phyloP scores from a whole-genome alignment of 345 rosid genomes.

The Pseudoturritis turrita region DNA sequence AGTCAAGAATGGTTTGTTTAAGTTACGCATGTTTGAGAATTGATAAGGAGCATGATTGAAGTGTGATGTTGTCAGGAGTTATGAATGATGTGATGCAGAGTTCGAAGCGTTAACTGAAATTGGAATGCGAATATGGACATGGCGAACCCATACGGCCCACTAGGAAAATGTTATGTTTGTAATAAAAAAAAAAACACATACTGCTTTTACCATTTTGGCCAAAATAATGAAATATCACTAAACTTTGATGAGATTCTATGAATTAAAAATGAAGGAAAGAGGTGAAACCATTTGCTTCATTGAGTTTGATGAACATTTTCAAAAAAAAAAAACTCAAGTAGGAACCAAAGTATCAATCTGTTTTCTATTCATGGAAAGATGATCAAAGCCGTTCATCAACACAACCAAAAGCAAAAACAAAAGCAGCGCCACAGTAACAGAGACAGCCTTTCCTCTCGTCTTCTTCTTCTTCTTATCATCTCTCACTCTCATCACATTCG shows the following conservation, averaged over 20 bases:
- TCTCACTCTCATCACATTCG: slow-evolving; percentile 10
- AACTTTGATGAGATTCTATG: background rate
- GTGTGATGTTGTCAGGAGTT: too few species aligned
- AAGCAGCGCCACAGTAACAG: background rate
- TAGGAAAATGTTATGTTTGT: too few species aligned
- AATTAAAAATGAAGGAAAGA: background rate
- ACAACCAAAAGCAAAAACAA: slow-evolving; percentile 10
- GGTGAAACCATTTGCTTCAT: background rate
- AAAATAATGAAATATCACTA: too few species aligned
- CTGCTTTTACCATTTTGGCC: too few species aligned
- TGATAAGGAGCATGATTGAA: too few species aligned
- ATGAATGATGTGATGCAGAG: too few species aligned
- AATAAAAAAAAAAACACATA: too few species aligned
- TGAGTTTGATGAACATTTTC: background rate
- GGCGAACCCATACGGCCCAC: too few species aligned
- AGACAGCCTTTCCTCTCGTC: background rate
- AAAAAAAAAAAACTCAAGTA: background rate
- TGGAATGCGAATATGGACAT: too few species aligned
- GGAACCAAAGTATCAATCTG: slow-evolving; percentile 20
- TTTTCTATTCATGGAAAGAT: background rate
- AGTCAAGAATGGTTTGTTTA: too few species aligned
- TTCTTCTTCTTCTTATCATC: background rate
- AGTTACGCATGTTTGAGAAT: too few species aligned
- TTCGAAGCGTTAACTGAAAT: too few species aligned
- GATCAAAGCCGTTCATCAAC: slow-evolving; percentile 3